These are phyloP conservation scores for Eragrostis nindensis DNA, from an alignment of 176 grass and related monocot genomes.

Conservation along the genomic window DNA sequence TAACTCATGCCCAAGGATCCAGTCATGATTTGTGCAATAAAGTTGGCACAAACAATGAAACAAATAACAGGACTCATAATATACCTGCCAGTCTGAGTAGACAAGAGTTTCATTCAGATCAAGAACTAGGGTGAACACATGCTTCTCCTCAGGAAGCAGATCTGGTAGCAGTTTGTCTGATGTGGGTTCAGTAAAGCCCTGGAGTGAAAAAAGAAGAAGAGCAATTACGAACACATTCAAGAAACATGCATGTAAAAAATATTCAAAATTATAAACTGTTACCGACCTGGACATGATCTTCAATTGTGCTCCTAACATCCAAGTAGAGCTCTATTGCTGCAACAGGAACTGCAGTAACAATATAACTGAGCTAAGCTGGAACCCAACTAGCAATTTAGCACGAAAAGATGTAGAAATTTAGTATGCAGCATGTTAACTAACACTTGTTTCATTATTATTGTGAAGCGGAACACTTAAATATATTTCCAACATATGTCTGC, in stretches of 20 bases:
- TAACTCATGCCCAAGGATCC: neutral
- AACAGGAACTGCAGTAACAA: conserved; percentile 60
- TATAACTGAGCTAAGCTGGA: conserved; percentile 21
- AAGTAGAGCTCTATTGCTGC: conserved; percentile 68
- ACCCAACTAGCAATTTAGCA: conserved; percentile 3
- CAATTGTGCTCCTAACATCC: conserved; percentile 64
- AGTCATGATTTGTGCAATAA: neutral
- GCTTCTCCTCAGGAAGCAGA: conserved; percentile 66
- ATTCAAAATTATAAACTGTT: conserved; percentile 25
- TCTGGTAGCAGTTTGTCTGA: conserved; percentile 95
- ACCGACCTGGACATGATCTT: conserved; percentile 82
- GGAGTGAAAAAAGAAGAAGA: conserved; percentile 16
- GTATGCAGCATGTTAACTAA: conserved; percentile 7
- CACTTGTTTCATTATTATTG: neutral
- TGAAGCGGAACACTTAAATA: neutral
- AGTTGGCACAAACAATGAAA: neutral
- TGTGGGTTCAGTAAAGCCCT: conserved; percentile 97
- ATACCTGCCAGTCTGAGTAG: conserved; percentile 91
- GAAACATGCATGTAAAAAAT: conserved; percentile 18
- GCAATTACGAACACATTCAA: conserved; percentile 6
- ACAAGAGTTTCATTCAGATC: conserved; percentile 97
- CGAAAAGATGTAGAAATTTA: conserved; percentile 4
- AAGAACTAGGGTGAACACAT: conserved; percentile 87
- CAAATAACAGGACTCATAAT: conserved; percentile 7
- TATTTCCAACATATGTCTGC: neutral